These are phyloP conservation scores for Xylaria sp. DNA, from an alignment of 2,329 filamentous ascomycete genomes.

Conservation along the genomic window DNA sequence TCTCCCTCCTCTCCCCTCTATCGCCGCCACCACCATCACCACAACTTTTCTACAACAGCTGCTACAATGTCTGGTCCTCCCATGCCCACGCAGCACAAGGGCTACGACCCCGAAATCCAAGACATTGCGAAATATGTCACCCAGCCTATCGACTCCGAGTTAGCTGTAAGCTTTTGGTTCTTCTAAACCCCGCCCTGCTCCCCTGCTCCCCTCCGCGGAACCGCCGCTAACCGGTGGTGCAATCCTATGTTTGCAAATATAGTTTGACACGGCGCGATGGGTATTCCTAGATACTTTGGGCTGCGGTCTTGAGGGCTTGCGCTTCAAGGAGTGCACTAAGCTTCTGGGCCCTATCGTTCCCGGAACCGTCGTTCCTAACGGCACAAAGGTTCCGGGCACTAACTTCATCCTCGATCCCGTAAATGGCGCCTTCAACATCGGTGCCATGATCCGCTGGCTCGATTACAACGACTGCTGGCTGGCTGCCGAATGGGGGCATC, in stretches of 20 bases:
- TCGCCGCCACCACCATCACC: slow-evolving; percentile 46
- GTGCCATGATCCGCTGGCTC: slow-evolving; percentile 98
- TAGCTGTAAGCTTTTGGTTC: slow-evolving; percentile 76
- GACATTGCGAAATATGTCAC: slow-evolving; percentile 96
- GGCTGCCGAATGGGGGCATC: slow-evolving; percentile 98
- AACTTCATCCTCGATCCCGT: slow-evolving; percentile 94
- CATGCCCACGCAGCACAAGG: slow-evolving; percentile 63
- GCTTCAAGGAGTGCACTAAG: slow-evolving; percentile 96
- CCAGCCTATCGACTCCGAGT: slow-evolving; percentile 87
- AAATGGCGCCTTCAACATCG: slow-evolving; percentile 98
- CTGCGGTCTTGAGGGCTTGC: slow-evolving; percentile 93
- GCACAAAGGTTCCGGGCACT: slow-evolving; percentile 89
- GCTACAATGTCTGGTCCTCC: slow-evolving; percentile 61
- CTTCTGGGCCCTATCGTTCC: slow-evolving; percentile 91
- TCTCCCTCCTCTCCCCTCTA: slow-evolving; percentile 53
- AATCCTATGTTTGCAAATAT: slow-evolving; percentile 29
- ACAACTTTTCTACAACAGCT: slow-evolving; percentile 63
- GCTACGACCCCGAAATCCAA: slow-evolving; percentile 91
- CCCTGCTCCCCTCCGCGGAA: slow-evolving; percentile 35
- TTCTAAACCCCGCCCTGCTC: slow-evolving; percentile 26
- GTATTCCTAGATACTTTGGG: slow-evolving; percentile 97
- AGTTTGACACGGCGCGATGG: slow-evolving; percentile 96
- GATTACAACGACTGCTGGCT: slow-evolving; percentile 99
- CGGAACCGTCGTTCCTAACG: slow-evolving; percentile 91
- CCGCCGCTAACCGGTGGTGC: slow-evolving; percentile 46